Evolutionary conservation across 805 yeast genomes (phyloP), one percentile per base, ranked within the genome.

Genomic region (Cyberlindnera euphorbiae): DNA sequence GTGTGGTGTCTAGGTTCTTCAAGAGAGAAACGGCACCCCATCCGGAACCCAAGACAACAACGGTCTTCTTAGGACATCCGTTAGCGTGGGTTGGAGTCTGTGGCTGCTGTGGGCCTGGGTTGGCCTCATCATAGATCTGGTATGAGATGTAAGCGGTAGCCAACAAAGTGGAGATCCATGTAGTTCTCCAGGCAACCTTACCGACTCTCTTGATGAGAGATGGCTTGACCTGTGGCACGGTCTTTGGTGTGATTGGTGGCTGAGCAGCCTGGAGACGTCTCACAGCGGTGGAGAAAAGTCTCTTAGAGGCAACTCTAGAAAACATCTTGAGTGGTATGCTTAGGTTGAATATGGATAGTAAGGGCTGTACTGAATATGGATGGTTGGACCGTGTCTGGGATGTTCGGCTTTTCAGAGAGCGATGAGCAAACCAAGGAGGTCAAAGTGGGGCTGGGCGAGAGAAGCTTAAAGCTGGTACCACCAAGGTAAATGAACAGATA

Each of bases 1-100:
- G 69, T 32, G 89, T 69, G 28, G 96, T 82, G 60, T 89, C 96
- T 59, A 89, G 68, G 56, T 79, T 75, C 66, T 85, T 86, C 63
- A 89, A 71, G 43, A 88, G 66, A 6, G 96, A 79, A 36, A 89
- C 81, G 10, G 95, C 76, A 42, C 96, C 97, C 97, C 97, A 89
- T 36, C 97, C 97, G 16, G 95, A 79, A 44, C 94, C 94, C 56
- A 76, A 75, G 62, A 73, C 79, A 35, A 90, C 93, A 41, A 67
- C 35, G 15, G 67, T 66, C 53, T 66, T 66, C 44, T 64, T 61
- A 32, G 62, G 64, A 26, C 62, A 53, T 28, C 71, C 71, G 45
- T 67, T 68, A 32, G 69, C 64, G 44, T 74, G 67, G 13, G 66
- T 60, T 9, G 75, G 68, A n/a, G 75, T 63, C 55, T 81, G 87